Evolutionary conservation across 306 rosid genomes (phyloP).

Genomic region (Prinsepia uniflora): DNA sequence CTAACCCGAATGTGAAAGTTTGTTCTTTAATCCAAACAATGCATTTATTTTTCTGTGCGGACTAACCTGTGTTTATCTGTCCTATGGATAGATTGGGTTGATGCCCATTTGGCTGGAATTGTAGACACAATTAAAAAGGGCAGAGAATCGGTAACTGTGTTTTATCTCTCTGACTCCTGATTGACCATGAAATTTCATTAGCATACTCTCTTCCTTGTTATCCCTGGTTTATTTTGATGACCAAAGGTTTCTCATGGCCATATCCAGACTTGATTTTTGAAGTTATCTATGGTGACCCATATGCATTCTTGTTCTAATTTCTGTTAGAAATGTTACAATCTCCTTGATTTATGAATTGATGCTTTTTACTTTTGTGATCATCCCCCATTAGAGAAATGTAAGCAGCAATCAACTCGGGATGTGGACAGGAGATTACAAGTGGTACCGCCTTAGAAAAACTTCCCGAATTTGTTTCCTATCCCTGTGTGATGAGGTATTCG

Average conservation of each 20-base stretch:
- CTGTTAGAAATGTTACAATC: not conserved
- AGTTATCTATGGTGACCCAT: not conserved
- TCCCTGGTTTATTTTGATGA: not conserved
- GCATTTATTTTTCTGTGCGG: constrained; percentile 13
- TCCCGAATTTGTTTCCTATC: not conserved
- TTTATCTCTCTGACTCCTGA: not conserved
- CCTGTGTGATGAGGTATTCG: not conserved
- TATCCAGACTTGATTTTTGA: not conserved
- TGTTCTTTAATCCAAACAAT: constrained; percentile 3
- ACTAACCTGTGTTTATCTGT: constrained; percentile 13
- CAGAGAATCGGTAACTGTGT: constrained; percentile 5
- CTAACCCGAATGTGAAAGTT: not conserved
- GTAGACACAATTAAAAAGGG: constrained; percentile 11
- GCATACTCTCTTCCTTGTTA: not conserved
- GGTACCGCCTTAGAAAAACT: not conserved
- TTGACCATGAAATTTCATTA: not conserved
- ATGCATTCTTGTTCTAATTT: not conserved
- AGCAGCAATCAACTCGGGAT: not conserved
- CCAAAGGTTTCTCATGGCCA: not conserved
- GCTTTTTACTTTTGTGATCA: not conserved
- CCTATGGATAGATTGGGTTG: constrained; percentile 15
- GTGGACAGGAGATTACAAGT: not conserved
- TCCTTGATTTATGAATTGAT: not conserved
- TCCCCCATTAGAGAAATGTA: not conserved
- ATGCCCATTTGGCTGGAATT: not conserved